These are phyloP conservation scores for Carnegiea gigantea DNA, from an alignment of 179 eudicot species.

Conservation along the genomic window DNA sequence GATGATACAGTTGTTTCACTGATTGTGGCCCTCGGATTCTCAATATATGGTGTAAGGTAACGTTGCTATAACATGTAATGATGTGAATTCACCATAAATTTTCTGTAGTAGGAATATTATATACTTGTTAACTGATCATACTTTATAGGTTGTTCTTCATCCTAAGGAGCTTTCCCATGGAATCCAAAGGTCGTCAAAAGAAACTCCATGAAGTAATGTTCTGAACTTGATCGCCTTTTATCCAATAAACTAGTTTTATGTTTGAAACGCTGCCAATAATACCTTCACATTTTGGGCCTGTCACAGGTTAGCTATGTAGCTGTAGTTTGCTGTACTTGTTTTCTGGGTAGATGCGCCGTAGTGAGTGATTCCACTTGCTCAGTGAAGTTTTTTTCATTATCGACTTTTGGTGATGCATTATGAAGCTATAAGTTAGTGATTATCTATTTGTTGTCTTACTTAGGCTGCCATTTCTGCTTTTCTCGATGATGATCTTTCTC, in stretches of 20 bases:
- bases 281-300: slow-evolving; percentile 7
- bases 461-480: slow-evolving; percentile 64
- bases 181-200: slow-evolving; percentile 66
- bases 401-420: background rate
- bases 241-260: background rate
- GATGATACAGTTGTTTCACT: slow-evolving; percentile 54
- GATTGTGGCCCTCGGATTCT: slow-evolving; percentile 63
- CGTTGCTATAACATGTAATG: background rate
- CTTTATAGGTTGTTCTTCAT: slow-evolving; percentile 56
- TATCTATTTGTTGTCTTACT: background rate
- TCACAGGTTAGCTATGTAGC: slow-evolving; percentile 74
- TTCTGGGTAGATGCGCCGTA: slow-evolving; percentile 37
- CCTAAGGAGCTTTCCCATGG: slow-evolving; percentile 68
- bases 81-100: background rate
- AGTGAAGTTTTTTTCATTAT: background rate
- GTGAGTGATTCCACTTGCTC: slow-evolving; percentile 25
- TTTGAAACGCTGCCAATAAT: background rate
- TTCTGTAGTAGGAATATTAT: background rate
- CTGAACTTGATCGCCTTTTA: background rate
- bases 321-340: slow-evolving; percentile 62
- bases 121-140: background rate
- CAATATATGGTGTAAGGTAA: slow-evolving; percentile 75
- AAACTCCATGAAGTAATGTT: slow-evolving; percentile 60
- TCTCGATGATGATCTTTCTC: slow-evolving; percentile 32
- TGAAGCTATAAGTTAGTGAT: slow-evolving; percentile 1